Conservation (phyloP, 1,284 basidiomycete genomes). For the Termitomyces sp. region DNA sequence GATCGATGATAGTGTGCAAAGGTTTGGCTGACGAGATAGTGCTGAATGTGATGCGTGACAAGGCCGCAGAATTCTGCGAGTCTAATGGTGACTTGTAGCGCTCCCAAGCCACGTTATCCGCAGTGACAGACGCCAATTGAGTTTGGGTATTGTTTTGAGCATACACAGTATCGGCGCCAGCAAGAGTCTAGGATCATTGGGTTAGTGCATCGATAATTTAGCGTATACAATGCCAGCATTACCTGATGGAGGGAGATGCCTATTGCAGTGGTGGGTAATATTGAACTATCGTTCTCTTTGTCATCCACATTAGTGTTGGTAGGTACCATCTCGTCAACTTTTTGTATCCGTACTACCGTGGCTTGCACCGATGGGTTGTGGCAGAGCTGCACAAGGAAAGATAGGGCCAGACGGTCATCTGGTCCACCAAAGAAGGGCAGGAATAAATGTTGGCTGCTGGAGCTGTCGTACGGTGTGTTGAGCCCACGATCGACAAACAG, state of each 20-base stretch:
- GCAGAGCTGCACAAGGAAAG: slow-evolving; percentile 78
- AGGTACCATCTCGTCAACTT: slow-evolving; percentile 34
- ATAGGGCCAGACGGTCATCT: slow-evolving; percentile 82
- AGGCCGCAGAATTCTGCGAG: slow-evolving; percentile 32
- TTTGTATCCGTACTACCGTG: slow-evolving; percentile 61
- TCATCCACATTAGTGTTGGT: slow-evolving; percentile 28
- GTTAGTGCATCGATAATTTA: neutral
- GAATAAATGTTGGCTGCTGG: slow-evolving; percentile 60
- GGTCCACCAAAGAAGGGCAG: slow-evolving; percentile 90
- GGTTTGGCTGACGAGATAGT: slow-evolving; percentile 44
- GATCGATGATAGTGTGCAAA: slow-evolving; percentile 50
- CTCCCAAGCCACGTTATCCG: slow-evolving; percentile 67
- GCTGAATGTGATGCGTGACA: slow-evolving; percentile 52
- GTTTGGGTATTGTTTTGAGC: slow-evolving; percentile 57
- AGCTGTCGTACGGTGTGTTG: slow-evolving; percentile 21
- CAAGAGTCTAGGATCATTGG: slow-evolving; percentile 34
- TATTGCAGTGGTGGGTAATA: slow-evolving; percentile 3
- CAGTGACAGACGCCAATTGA: slow-evolving; percentile 65
- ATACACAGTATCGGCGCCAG: slow-evolving; percentile 65
- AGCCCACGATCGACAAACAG: slow-evolving; percentile 72
- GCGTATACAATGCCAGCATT: slow-evolving; percentile 2
- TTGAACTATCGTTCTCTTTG: slow-evolving; percentile 20
- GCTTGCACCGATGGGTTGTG: slow-evolving; percentile 58
- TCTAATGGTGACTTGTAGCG: slow-evolving; percentile 37
- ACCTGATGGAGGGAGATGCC: slow-evolving; percentile 25